Evolutionary conservation across 1,284 basidiomycete species (phyloP), one percentile per base, ranked within the genome.

Genomic region (Mycosarcoma mackinlayi): DNA sequence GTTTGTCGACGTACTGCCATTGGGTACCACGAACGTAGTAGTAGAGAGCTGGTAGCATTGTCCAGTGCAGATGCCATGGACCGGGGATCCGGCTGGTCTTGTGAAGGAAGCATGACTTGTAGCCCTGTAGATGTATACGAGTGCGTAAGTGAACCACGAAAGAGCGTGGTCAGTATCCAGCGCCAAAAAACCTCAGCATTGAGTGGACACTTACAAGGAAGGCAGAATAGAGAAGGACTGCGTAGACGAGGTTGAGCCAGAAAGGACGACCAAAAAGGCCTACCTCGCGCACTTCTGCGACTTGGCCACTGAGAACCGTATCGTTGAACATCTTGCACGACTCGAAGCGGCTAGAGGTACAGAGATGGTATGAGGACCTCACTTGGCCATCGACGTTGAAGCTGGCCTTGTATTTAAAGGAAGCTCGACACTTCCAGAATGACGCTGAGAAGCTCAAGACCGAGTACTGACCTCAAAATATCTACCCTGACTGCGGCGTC

Each of bases 1-100:
- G 30, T 28, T 45, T 35, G 51, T 53, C 51, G 21, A 53, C 51
- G 24, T 53, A 53, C 16, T n/a, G 25, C 51, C 51, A 53, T 25
- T 53, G 51, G 10, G 39, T 40, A 10, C 51, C 51, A 8, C 33
- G 21, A 25, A 53, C 34, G 25, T 53, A 53, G 51, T 53, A 45
- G 41, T 41, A 44, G 31, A 53, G 51, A 2, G 51, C 51, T 2
- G 51, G 51, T 1, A 53, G 31, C 51, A 53, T 53, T 1, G 51
- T 53, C 51, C 51, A 53, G 31, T 53, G 51, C 23, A 53, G 41
- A 18, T 23, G 31, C 40, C 23, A 45, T 16, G 51, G 51, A 11
- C 51, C 51, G 3, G 51, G 51, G 30, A 53, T 53, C 1, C 30
- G 21, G n/a, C 37, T 41, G 4, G 51, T 53, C 38, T 28, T 25